A percentile compares a stretch with the other conserved stretches of the same genome.
These are phyloP conservation scores for Microthlaspi erraticum DNA, from an alignment of 345 rosid genomes.

Conservation along the genomic window DNA sequence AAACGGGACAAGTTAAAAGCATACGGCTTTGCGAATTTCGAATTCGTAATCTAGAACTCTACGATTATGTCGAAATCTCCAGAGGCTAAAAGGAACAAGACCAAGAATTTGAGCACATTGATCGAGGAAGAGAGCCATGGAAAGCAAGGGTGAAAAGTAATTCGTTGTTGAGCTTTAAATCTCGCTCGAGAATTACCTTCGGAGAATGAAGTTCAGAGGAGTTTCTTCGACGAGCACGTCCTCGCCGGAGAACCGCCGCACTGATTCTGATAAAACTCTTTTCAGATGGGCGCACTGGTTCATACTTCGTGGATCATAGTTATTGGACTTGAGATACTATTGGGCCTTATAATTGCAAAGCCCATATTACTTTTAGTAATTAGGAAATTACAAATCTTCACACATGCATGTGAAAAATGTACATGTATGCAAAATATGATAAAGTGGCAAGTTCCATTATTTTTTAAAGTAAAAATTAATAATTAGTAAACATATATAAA, in stretches of 20 bases:
- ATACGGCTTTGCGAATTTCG: background rate
- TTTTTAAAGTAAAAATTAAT: no score
- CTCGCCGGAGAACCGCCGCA: constrained; percentile 39
- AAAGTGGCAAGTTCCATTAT: no score
- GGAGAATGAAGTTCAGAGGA: background rate
- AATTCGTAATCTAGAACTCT: background rate
- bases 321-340: constrained; percentile 11
- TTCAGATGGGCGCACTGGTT: constrained; percentile 16
- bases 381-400: no score
- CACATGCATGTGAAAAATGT: no score
- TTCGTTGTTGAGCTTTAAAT: background rate
- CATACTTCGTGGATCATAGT: background rate
- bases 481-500: no score
- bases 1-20: background rate
- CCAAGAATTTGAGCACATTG: background rate
- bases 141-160: background rate
- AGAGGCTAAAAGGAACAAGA: background rate
- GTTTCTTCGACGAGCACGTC: constrained; percentile 23
- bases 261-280: constrained; percentile 3
- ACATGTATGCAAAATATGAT: no score
- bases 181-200: background rate
- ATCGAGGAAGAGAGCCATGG: constrained; percentile 22
- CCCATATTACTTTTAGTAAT: constrained; percentile 10
- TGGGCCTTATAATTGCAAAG: constrained; percentile 31
- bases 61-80: background rate